These are phyloP conservation scores for Solanum sitiens DNA, from an alignment of 257 asterid species.

Conservation along the genomic window DNA sequence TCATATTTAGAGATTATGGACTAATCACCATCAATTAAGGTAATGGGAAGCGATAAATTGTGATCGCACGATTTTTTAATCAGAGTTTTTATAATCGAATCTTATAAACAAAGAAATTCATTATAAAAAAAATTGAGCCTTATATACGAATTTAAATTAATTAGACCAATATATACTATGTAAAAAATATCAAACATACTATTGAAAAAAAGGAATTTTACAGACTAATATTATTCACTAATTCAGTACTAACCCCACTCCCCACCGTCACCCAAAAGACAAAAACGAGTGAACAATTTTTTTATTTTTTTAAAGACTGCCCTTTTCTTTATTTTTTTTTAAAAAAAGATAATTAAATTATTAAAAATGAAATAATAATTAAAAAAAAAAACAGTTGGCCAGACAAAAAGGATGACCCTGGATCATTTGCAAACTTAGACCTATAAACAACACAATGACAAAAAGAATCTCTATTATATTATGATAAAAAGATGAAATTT, in stretches of 20 bases:
- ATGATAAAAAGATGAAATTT: not conserved
- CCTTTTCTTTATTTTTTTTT: not conserved
- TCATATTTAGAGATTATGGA: not conserved
- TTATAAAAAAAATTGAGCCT: too few relatives aligned
- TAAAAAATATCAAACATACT: too few relatives aligned
- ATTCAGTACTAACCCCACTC: not conserved
- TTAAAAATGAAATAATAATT: not conserved
- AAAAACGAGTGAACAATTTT: not conserved
- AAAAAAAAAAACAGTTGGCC: not conserved
- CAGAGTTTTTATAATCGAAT: too few relatives aligned
- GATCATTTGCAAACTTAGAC: not conserved
- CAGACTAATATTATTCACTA: not conserved
- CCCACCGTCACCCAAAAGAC: not conserved
- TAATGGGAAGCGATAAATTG: not conserved
- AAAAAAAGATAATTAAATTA: not conserved
- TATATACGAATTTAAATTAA: too few relatives aligned
- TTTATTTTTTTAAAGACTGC: not conserved
- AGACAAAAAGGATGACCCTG: not conserved
- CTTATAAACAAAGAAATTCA: too few relatives aligned
- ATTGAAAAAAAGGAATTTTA: too few relatives aligned
- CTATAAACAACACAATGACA: not conserved
- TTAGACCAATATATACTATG: accelerated
- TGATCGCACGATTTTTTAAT: not conserved
- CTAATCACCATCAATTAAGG: not conserved
- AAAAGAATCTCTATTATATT: not conserved